Conservation (phyloP, 2,329 filamentous ascomycete genomes). For the Cladophialophora immunda region DNA sequence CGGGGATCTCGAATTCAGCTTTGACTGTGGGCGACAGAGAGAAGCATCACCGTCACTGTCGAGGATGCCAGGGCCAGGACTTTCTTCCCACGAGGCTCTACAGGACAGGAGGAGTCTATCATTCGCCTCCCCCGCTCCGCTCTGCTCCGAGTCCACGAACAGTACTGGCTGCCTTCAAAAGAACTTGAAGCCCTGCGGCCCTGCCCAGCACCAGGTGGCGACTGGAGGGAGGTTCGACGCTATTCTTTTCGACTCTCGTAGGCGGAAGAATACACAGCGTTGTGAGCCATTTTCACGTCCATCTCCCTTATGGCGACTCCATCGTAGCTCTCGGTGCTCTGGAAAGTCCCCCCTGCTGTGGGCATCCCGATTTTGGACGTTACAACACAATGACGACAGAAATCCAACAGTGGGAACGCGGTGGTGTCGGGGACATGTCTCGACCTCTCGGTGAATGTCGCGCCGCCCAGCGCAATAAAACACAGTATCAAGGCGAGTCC, state of each 20-base stretch:
- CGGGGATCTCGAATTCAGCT: too few relatives aligned
- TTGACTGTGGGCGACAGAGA: too few relatives aligned
- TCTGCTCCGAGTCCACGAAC: too few relatives aligned
- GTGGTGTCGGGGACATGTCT: conserved; percentile 1
- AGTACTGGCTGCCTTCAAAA: too few relatives aligned
- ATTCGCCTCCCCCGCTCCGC: background rate
- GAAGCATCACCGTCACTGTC: too few relatives aligned
- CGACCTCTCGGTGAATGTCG: background rate
- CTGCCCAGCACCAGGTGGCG: background rate
- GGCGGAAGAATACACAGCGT: background rate
- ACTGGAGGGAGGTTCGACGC: background rate
- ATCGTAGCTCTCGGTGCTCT: background rate
- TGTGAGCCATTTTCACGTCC: background rate
- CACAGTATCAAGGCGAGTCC: background rate
- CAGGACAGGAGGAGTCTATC: background rate
- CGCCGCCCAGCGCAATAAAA: background rate
- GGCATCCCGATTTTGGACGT: background rate
- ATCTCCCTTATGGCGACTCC: background rate
- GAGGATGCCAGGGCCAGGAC: too few relatives aligned
- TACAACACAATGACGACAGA: conserved; percentile 1
- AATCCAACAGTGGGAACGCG: background rate
- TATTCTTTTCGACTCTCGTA: background rate
- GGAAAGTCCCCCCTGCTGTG: background rate
- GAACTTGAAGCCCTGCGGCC: too few relatives aligned
- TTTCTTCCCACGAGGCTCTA: background rate